Evolutionary conservation across 2,329 filamentous ascomycete genomes (phyloP).

Genomic region (Dactylellina drechsleri): DNA sequence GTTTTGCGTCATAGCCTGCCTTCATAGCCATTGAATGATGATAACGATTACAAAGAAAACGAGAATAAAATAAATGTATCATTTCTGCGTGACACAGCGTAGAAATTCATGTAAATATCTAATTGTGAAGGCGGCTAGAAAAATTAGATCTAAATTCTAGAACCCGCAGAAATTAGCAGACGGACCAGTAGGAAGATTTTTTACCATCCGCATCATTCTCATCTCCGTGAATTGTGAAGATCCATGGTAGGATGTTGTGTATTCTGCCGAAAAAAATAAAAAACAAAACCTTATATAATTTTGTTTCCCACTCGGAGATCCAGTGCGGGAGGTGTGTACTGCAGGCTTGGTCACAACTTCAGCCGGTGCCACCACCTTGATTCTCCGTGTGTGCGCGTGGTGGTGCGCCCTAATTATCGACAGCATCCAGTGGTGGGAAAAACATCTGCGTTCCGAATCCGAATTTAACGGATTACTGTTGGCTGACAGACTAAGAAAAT

Average conservation of each 20-base stretch:
- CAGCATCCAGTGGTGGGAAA: constrained; percentile 42
- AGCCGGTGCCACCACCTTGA: constrained; percentile 47
- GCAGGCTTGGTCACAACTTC: constrained; percentile 5
- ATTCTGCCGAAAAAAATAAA: constrained; percentile 35
- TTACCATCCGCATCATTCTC: neutral
- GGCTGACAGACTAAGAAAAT: neutral
- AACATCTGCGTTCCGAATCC: constrained; percentile 13
- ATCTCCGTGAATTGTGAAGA: too few species aligned
- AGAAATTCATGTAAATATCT: neutral
- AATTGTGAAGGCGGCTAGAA: neutral
- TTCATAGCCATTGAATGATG: neutral
- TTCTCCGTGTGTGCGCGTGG: constrained; percentile 29
- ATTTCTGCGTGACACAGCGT: constrained; percentile 3
- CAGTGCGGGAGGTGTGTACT: constrained; percentile 20
- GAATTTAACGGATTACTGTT: constrained; percentile 14
- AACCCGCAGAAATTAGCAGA: neutral
- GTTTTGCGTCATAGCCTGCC: neutral
- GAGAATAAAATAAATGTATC: neutral
- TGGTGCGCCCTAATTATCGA: neutral
- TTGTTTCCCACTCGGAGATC: constrained; percentile 31
- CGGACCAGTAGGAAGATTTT: constrained; percentile 51
- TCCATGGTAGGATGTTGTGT: constrained; percentile 13
- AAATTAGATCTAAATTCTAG: neutral
- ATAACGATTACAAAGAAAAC: neutral
- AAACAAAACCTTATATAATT: neutral